phyloP scores from a whole-genome alignment of 106 monocot genomes.

The Platanthera zijinensis region DNA sequence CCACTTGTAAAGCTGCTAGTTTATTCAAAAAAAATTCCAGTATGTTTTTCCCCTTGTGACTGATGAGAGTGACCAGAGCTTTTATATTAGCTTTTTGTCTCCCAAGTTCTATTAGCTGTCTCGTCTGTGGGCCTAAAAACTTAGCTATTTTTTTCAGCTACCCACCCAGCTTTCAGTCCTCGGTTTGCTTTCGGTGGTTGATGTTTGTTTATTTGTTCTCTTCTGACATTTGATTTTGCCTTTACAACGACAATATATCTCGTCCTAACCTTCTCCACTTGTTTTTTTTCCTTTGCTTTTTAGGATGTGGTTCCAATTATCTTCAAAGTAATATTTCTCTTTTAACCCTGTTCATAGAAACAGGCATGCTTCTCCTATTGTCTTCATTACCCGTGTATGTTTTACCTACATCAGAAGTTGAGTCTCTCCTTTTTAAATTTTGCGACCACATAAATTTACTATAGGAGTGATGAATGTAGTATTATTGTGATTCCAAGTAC shows the following conservation, averaged over 20 bases:
- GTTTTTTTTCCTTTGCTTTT: constrained; percentile 3
- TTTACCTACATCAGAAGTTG: background rate
- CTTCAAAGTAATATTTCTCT: background rate
- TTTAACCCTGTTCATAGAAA: background rate
- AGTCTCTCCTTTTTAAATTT: background rate
- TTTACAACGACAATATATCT: constrained; percentile 13
- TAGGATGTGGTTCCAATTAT: background rate
- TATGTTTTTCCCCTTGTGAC: background rate
- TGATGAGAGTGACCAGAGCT: background rate
- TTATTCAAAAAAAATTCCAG: too few species aligned
- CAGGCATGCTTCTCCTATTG: background rate
- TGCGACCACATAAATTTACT: too few species aligned
- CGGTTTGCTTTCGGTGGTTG: constrained; percentile 11
- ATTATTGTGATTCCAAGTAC: too few species aligned
- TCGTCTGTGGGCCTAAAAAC: constrained; percentile 11
- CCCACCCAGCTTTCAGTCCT: constrained; percentile 4
- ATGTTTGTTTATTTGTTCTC: constrained; percentile 3
- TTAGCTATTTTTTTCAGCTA: constrained; percentile 6
- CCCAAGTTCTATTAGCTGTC: background rate
- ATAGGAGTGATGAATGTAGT: too few species aligned
- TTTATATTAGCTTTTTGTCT: background rate
- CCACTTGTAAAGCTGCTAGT: background rate
- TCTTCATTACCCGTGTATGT: background rate
- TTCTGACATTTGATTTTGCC: constrained; percentile 6
- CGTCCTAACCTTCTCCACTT: constrained; percentile 7